These are phyloP conservation scores for Beta corolliflora DNA, from an alignment of 179 eudicot genomes.

Conservation along the genomic window DNA sequence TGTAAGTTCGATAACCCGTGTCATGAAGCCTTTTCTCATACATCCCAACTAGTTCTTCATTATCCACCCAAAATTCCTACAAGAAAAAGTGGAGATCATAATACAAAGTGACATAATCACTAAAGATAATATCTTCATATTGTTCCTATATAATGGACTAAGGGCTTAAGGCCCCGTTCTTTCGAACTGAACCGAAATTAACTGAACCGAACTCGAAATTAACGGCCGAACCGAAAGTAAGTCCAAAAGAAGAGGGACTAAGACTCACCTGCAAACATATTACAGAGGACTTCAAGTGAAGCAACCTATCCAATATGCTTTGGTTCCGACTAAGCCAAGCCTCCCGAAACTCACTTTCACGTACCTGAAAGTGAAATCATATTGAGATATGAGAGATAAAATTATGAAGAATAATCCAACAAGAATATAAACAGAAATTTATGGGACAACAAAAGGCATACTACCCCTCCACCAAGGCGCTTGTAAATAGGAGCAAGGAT, in stretches of 20 bases:
- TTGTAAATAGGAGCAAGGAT: constrained; percentile 91
- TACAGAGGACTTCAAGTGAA: constrained; percentile 70
- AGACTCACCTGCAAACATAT: constrained; percentile 75
- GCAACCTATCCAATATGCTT: constrained; percentile 67
- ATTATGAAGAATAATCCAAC: neutral
- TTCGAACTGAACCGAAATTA: no score
- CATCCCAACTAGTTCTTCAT: constrained; percentile 71
- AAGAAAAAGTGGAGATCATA: neutral
- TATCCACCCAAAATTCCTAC: constrained; percentile 90
- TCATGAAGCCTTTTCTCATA: constrained; percentile 75
- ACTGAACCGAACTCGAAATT: no score
- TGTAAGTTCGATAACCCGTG: constrained; percentile 71
- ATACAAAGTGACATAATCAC: no score
- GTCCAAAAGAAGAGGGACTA: neutral
- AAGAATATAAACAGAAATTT: neutral
- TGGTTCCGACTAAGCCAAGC: constrained; percentile 63
- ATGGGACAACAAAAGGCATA: constrained; percentile 5
- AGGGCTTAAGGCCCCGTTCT: no score
- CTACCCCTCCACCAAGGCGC: constrained; percentile 71
- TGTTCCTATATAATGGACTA: neutral
- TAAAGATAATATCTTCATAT: no score
- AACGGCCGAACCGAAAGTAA: no score
- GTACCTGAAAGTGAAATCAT: constrained; percentile 20
- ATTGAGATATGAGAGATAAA: neutral
- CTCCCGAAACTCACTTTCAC: constrained; percentile 69